phyloP scores from a whole-genome alignment of 306 rosid genomes.

The Prunus davidiana region DNA sequence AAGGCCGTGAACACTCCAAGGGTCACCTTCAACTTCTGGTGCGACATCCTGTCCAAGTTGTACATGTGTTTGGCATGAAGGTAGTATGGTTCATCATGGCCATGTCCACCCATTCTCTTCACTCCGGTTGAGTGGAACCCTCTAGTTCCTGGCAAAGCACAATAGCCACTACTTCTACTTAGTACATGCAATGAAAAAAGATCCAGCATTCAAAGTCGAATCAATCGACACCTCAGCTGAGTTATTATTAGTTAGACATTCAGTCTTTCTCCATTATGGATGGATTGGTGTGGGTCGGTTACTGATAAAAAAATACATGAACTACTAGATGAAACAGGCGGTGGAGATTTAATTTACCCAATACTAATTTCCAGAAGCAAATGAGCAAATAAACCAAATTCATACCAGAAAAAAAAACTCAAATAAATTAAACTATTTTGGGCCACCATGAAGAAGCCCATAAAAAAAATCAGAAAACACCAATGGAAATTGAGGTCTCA shows the following conservation, averaged over 20 bases:
- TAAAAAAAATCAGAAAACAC: neutral
- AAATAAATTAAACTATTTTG: neutral
- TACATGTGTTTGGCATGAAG: constrained; percentile 42
- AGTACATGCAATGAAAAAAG: neutral
- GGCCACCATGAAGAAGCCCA: neutral
- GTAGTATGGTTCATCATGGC: constrained; percentile 38
- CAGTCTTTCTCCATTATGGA: neutral
- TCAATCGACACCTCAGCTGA: neutral
- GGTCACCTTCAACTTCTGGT: constrained; percentile 27
- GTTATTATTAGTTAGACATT: neutral
- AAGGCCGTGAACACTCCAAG: constrained; percentile 34
- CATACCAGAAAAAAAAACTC: neutral
- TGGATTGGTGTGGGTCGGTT: neutral
- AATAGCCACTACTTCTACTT: neutral
- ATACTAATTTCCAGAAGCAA: neutral
- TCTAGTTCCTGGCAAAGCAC: constrained; percentile 18
- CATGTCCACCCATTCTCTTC: constrained; percentile 40
- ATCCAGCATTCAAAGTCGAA: neutral
- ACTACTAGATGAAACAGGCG: neutral
- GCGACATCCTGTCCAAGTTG: constrained; percentile 36
- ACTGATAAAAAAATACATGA: neutral
- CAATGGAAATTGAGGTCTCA: neutral
- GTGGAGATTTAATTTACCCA: neutral
- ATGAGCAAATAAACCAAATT: neutral
- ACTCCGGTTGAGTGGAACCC: constrained; percentile 38